phyloP scores from a whole-genome alignment of 306 rosid genomes.

The Astragalus membranaceus region DNA sequence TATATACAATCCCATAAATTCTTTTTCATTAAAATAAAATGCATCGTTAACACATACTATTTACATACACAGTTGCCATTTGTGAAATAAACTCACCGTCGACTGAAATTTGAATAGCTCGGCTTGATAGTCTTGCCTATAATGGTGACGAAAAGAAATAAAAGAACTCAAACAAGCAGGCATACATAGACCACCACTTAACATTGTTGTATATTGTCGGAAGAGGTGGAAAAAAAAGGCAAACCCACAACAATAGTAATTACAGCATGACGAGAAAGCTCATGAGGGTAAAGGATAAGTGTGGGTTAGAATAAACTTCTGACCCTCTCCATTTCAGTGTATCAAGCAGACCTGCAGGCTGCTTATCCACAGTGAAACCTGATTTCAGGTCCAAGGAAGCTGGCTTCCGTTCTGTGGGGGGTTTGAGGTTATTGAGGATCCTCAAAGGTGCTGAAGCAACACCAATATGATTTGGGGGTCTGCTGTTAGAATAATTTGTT shows the following conservation, averaged over 20 bases:
- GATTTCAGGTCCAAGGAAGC: too few relatives aligned
- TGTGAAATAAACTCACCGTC: constrained; percentile 61
- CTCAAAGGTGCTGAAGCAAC: too few relatives aligned
- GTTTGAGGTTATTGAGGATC: too few relatives aligned
- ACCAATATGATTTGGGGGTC: too few relatives aligned
- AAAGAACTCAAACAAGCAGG: too few relatives aligned
- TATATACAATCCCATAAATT: constrained; percentile 12
- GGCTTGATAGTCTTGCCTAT: constrained; percentile 93
- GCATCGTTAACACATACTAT: neutral
- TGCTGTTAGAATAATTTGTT: too few relatives aligned
- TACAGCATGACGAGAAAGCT: constrained; percentile 94
- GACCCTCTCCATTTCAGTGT: constrained; percentile 82
- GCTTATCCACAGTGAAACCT: too few relatives aligned
- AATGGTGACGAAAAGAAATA: too few relatives aligned
- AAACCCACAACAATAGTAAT: constrained; percentile 91
- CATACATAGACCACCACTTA: too few relatives aligned
- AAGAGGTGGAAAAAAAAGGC: constrained; percentile 93
- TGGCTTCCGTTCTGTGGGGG: too few relatives aligned
- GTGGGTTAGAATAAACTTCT: constrained; percentile 72
- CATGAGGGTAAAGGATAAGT: constrained; percentile 91
- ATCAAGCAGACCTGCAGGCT: too few relatives aligned
- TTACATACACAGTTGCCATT: neutral
- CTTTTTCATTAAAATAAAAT: neutral
- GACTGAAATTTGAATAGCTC: constrained; percentile 95
- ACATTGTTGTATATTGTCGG: constrained; percentile 92